Percentiles rank a stretch among this genome's conserved stretches.
These are phyloP conservation scores for Erysiphe neolycopersici DNA, from an alignment of 2,329 filamentous ascomycete genomes.

Conservation along the genomic window DNA sequence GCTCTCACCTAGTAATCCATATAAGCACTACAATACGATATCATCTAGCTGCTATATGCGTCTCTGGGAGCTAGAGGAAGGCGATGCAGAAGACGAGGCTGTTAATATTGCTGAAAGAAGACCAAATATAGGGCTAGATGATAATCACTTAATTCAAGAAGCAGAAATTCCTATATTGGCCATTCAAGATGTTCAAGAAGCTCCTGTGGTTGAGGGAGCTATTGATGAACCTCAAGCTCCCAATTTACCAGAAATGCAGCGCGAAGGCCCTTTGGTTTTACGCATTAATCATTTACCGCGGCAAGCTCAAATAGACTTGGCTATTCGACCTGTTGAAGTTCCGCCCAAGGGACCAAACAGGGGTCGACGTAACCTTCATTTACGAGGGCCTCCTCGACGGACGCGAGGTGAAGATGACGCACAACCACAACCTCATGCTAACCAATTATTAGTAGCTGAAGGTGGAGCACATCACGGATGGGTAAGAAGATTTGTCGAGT, in stretches of 20 bases:
- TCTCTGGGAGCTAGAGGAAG: constrained; percentile 70
- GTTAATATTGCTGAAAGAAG: constrained; percentile 7
- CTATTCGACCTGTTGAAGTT: background rate
- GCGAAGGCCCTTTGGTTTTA: constrained; percentile 13
- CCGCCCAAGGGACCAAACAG: constrained; percentile 1
- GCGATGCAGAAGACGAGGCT: constrained; percentile 28
- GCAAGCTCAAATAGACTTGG: constrained; percentile 5
- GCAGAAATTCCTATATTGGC: constrained; percentile 1
- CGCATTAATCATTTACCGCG: constrained; percentile 11
- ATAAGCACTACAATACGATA: constrained; percentile 58
- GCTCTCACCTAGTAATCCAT: constrained; percentile 58
- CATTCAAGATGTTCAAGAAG: background rate
- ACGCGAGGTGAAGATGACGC: background rate
- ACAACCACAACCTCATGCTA: constrained; percentile 2
- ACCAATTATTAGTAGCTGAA: constrained; percentile 2
- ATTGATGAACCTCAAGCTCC: constrained; percentile 3
- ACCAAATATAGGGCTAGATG: background rate
- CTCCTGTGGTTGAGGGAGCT: constrained; percentile 3
- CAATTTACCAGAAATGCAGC: constrained; percentile 6
- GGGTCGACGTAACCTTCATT: constrained; percentile 1
- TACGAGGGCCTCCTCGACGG: constrained; percentile 1
- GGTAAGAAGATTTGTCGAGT: constrained; percentile 13
- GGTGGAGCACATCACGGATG: constrained; percentile 10
- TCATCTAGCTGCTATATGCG: constrained; percentile 53
- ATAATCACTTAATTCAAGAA: constrained; percentile 2